phyloP scores from a whole-genome alignment of 257 asterid species.

The Solanum paucissectum region DNA sequence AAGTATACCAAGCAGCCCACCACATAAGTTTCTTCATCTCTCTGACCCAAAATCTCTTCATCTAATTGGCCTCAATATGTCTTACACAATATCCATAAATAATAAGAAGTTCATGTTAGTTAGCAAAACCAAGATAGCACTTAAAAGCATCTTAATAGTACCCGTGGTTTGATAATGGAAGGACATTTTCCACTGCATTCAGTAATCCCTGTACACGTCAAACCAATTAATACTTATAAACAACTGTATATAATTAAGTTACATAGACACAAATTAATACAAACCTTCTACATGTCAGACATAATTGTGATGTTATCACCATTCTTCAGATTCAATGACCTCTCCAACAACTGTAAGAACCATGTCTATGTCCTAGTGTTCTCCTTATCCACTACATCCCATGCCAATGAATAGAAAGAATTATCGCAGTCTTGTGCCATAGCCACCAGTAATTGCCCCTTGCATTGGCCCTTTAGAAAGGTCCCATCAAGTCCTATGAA shows the following conservation, averaged over 20 bases:
- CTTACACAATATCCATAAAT: not conserved
- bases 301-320: not conserved
- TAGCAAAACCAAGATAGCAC: too few relatives aligned
- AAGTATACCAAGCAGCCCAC: not conserved
- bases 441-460: too few relatives aligned
- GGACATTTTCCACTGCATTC: not conserved
- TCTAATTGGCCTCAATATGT: not conserved
- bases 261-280: too few relatives aligned
- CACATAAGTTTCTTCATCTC: not conserved
- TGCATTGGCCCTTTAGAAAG: not conserved
- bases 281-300: not conserved
- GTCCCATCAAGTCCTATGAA: not conserved
- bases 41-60: not conserved
- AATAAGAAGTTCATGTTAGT: not conserved
- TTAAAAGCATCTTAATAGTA: too few relatives aligned
- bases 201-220: not conserved
- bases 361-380: not conserved
- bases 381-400: too few relatives aligned
- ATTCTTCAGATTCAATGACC: not conserved
- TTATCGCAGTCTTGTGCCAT: too few relatives aligned
- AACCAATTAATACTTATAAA: not conserved
- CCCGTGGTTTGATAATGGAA: not conserved
- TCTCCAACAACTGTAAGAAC: not conserved
- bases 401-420: too few relatives aligned
- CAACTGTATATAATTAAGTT: too few relatives aligned